These are phyloP conservation scores for Hypomyces perniciosus DNA, from an alignment of 2,329 filamentous ascomycete species.

Conservation along the genomic window DNA sequence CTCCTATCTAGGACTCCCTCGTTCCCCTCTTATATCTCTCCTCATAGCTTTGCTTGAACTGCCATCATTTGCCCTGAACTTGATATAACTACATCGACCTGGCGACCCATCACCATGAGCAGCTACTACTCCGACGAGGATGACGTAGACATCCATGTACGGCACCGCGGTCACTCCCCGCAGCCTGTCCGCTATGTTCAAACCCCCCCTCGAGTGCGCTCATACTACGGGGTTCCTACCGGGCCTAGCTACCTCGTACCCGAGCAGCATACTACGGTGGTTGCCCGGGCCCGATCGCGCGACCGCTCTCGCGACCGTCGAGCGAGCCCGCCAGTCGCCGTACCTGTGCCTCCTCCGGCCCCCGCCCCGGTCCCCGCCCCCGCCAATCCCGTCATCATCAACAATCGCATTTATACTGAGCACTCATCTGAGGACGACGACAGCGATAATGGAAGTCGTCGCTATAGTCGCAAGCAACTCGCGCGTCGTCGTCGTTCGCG, in stretches of 20 bases:
- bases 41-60: no score
- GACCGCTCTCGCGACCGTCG: conserved; percentile 43
- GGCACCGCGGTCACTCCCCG: conserved; percentile 35
- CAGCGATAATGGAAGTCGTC: conserved; percentile 26
- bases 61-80: no score
- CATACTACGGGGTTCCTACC: conserved; percentile 35
- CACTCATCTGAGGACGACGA: conserved; percentile 39
- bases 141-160: conserved; percentile 48
- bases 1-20: no score
- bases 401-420: conserved; percentile 49
- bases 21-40: no score
- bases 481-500: conserved; percentile 23
- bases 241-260: conserved; percentile 38
- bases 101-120: conserved; percentile 20
- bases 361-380: conserved; percentile 19
- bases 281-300: conserved; percentile 33
- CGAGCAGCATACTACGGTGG: conserved; percentile 41
- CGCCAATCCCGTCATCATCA: conserved; percentile 48
- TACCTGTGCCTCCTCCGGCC: conserved; percentile 12
- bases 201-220: conserved; percentile 31
- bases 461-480: conserved; percentile 20
- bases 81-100: no score
- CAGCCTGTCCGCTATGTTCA: conserved; percentile 42
- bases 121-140: conserved; percentile 48
- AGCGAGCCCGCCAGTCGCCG: conserved; percentile 32